A percentile compares a stretch with the other conserved stretches of the same genome.
Evolutionary conservation across 1,139 yeast species (phyloP).

Genomic region (Geotrichum macrosporum): DNA sequence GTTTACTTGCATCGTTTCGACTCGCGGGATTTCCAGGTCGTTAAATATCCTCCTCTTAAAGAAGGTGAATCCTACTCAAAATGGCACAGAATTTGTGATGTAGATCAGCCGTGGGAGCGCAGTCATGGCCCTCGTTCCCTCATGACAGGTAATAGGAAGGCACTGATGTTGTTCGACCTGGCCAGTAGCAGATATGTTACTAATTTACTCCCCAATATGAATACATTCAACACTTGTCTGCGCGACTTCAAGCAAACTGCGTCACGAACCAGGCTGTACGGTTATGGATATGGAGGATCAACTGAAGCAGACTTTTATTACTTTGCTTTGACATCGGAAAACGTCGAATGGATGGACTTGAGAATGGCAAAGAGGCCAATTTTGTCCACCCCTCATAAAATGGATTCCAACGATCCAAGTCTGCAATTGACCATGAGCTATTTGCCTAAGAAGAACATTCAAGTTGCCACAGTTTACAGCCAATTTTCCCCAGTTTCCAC

Average conservation of each 20-base stretch:
- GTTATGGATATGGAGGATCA: background rate
- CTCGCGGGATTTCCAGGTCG: background rate
- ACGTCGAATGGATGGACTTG: constrained; percentile 31
- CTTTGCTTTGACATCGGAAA: constrained; percentile 30
- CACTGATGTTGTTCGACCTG: constrained; percentile 11
- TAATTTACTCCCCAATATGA: constrained; percentile 12
- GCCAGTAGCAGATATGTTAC: constrained; percentile 7
- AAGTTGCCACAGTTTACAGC: constrained; percentile 18
- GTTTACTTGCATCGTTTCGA: background rate
- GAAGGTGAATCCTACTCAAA: constrained; percentile 10
- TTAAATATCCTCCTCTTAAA: constrained; percentile 16
- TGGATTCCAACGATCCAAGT: constrained; percentile 55
- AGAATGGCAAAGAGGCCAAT: constrained; percentile 38
- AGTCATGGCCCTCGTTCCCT: constrained; percentile 3
- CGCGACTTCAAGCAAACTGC: constrained; percentile 19
- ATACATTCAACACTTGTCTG: constrained; percentile 6
- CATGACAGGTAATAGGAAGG: constrained; percentile 18
- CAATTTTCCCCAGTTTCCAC: constrained; percentile 8
- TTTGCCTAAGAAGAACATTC: constrained; percentile 21
- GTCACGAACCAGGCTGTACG: background rate
- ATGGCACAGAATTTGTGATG: constrained; percentile 16
- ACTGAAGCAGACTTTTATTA: constrained; percentile 22
- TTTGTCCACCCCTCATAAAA: constrained; percentile 67
- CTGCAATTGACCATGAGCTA: constrained; percentile 41
- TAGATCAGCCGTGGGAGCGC: background rate